Percentiles rank a stretch among this genome's conserved stretches.
Conservation (phyloP, 352 stramenopile species). For the Phytopythium oedochilum region DNA sequence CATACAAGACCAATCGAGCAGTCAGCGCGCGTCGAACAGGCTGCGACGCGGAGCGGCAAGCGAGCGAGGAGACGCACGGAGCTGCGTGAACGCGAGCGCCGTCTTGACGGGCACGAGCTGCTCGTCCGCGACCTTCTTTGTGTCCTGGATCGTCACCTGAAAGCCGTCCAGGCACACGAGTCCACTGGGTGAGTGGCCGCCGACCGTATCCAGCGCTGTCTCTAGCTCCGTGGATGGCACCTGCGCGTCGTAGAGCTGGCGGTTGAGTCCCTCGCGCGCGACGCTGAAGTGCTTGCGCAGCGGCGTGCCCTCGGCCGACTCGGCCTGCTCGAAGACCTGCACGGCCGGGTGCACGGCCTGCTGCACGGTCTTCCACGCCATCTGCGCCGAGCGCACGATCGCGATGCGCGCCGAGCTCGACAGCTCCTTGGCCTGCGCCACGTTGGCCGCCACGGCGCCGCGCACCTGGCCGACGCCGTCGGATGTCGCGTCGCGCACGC, state of each 20-base stretch:
- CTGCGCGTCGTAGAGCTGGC: constrained; percentile 54
- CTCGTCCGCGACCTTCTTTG: constrained; percentile 47
- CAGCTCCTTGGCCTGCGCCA: constrained; percentile 58
- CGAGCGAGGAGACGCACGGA: constrained; percentile 29
- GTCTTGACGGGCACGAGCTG: constrained; percentile 60
- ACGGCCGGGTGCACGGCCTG: constrained; percentile 40
- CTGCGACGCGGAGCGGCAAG: not conserved
- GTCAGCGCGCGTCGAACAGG: too few relatives aligned
- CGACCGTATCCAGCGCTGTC: too few relatives aligned
- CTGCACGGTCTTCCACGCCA: constrained; percentile 36
- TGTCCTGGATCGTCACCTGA: constrained; percentile 42
- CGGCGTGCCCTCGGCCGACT: constrained; percentile 54
- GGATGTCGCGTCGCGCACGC: constrained; percentile 27
- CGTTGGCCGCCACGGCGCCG: constrained; percentile 28
- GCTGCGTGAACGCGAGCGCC: constrained; percentile 33
- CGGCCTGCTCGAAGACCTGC: constrained; percentile 60
- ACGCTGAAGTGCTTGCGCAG: constrained; percentile 53
- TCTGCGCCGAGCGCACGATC: constrained; percentile 26
- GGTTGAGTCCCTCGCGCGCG: constrained; percentile 48
- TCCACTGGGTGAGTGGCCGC: not conserved
- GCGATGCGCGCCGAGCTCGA: constrained; percentile 49
- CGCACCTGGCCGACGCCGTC: constrained; percentile 41
- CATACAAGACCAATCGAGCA: too few relatives aligned
- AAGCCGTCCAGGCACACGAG: not conserved
- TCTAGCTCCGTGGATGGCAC: too few relatives aligned